phyloP scores from a whole-genome alignment of 768 basidiomycete species.

The Coprinopsis strossmayeri region DNA sequence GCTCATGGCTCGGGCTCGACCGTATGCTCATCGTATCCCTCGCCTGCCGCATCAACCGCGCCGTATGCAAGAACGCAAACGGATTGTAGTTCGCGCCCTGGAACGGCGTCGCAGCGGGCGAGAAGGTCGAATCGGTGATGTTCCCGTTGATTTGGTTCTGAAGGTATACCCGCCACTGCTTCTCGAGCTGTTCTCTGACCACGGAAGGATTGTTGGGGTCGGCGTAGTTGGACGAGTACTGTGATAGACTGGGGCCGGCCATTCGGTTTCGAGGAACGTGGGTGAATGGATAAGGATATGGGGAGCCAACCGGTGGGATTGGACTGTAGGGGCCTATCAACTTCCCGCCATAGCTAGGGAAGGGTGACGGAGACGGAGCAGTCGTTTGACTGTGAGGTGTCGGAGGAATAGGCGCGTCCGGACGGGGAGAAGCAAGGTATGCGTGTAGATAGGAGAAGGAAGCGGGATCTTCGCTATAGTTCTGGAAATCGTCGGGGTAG shows the following conservation, averaged over 20 bases:
- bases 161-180: conserved; percentile 76
- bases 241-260: conserved; percentile 4
- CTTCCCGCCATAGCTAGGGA: conserved; percentile 36
- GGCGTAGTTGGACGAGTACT: conserved; percentile 19
- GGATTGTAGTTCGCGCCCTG: conserved; percentile 58
- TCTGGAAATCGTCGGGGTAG: conserved; percentile 51
- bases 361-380: conserved; percentile 67
- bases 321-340: conserved; percentile 42
- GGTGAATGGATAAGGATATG: conserved; percentile 72
- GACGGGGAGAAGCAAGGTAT: conserved; percentile 55
- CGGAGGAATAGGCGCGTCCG: conserved; percentile 72
- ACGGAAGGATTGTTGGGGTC: conserved; percentile 25
- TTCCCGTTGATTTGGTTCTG: conserved; percentile 53
- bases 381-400: conserved; percentile 73
- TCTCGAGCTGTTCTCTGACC: conserved; percentile 64
- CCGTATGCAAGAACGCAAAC: conserved; percentile 66
- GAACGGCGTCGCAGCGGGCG: conserved; percentile 71
- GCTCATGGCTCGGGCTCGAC: conserved; percentile 68
- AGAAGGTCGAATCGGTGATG: conserved; percentile 69
- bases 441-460: conserved; percentile 48
- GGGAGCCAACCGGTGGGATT: conserved; percentile 58
- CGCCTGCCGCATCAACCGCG: conserved; percentile 36
- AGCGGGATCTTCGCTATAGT: conserved; percentile 53
- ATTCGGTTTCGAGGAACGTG: conserved; percentile 55
- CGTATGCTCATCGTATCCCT: conserved; percentile 55